phyloP scores from a whole-genome alignment of 176 grass and related monocot species.

The maize (Zea mays) region Zm-B73-REFERENCE-NAM-5.0 NC_050101.1:145077001-145077500 shows the following conservation, averaged over 20 bases:
- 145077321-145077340: conserved; percentile 17
- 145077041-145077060: conserved; percentile 65
- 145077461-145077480: no score
- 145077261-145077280: conserved; percentile 81
- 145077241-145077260: conserved; percentile 80
- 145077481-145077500: no score
- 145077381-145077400: background rate
- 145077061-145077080: conserved; percentile 90
- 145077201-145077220: conserved; percentile 90
- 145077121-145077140: conserved; percentile 78
- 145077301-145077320: conserved; percentile 58
- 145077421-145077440: background rate
- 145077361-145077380: conserved; percentile 6
- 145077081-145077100: conserved; percentile 80
- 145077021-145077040: conserved; percentile 56
- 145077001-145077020: conserved; percentile 2
- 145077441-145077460: no score
- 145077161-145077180: conserved; percentile 99
- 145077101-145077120: conserved; percentile 85
- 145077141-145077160: conserved; percentile 89
- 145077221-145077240: conserved; percentile 85
- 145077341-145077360: conserved; percentile 5
- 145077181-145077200: conserved; percentile 92
- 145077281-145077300: conserved; percentile 94
- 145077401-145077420: background rate